phyloP scores from a whole-genome alignment of 2,329 filamentous ascomycete species.

The Penicillium sumatraense region DNA sequence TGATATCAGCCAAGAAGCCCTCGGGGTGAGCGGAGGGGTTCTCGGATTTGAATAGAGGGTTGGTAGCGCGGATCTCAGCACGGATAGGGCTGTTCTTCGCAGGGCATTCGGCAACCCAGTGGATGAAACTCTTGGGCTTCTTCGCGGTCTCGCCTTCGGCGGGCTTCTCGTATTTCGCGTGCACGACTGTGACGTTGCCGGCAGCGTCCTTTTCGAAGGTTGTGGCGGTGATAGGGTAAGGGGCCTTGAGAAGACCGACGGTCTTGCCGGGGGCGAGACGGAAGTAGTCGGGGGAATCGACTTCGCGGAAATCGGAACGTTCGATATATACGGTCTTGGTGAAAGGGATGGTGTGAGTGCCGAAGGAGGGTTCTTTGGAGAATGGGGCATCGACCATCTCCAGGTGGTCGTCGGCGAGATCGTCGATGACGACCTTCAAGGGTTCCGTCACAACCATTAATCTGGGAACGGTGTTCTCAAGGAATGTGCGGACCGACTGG shows the following conservation, averaged over 20 bases:
- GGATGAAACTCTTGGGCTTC: conserved; percentile 77
- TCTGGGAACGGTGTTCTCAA: conserved; percentile 85
- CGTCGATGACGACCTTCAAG: conserved; percentile 79
- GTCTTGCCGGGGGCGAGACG: conserved; percentile 75
- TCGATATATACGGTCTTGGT: conserved; percentile 86
- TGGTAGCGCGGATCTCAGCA: conserved; percentile 78
- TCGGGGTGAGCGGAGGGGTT: conserved; percentile 77
- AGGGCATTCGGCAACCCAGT: conserved; percentile 80
- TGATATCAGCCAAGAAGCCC: conserved; percentile 83
- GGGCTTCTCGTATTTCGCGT: conserved; percentile 69
- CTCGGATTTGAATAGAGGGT: conserved; percentile 82
- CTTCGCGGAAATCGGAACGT: conserved; percentile 74
- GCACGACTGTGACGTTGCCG: conserved; percentile 69
- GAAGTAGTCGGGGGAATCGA: conserved; percentile 75
- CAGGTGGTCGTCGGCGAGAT: conserved; percentile 69
- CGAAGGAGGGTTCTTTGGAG: conserved; percentile 69
- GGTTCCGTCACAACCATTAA: conserved; percentile 90
- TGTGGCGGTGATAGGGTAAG: conserved; percentile 70
- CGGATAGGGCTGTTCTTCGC: conserved; percentile 63
- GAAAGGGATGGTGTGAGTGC: conserved; percentile 63
- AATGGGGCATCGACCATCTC: conserved; percentile 75
- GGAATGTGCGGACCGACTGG: conserved; percentile 79
- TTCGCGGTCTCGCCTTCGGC: conserved; percentile 65
- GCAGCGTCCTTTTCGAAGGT: conserved; percentile 70
- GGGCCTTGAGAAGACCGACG: conserved; percentile 73